phyloP scores from a whole-genome alignment of 345 rosid species.

The Theobroma cacao region DNA sequence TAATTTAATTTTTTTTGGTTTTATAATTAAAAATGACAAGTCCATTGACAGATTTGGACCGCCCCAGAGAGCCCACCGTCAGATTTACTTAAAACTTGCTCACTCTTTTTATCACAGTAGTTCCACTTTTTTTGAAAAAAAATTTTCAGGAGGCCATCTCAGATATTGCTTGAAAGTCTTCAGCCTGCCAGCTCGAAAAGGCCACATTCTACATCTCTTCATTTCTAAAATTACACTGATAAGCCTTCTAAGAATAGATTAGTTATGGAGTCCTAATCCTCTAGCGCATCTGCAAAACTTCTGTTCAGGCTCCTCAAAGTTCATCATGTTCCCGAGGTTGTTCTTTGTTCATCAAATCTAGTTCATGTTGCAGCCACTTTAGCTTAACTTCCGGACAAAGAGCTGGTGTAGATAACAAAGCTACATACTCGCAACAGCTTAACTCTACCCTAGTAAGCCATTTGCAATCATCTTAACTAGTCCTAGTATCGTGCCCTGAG shows the following conservation, averaged over 20 bases:
- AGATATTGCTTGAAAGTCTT: conserved; percentile 11
- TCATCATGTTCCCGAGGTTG: conserved; percentile 71
- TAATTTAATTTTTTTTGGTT: too few relatives aligned
- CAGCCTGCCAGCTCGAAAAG: conserved; percentile 1
- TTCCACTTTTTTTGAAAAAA: too few relatives aligned
- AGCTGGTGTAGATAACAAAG: conserved; percentile 69
- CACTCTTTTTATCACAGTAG: too few relatives aligned
- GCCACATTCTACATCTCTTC: conserved; percentile 9
- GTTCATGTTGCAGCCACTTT: conserved; percentile 68
- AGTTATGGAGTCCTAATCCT: conserved; percentile 17
- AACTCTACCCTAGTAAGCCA: too few relatives aligned
- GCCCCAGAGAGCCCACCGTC: too few relatives aligned
- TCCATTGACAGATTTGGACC: too few relatives aligned
- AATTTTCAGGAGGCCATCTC: neutral
- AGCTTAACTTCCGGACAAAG: conserved; percentile 73
- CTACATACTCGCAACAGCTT: too few relatives aligned
- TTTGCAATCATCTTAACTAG: too few relatives aligned
- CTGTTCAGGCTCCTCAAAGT: conserved; percentile 34
- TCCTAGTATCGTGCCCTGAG: too few relatives aligned
- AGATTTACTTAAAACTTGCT: too few relatives aligned
- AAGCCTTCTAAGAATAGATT: neutral
- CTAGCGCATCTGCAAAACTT: conserved; percentile 5
- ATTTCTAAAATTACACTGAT: neutral
- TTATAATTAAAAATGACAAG: too few relatives aligned
- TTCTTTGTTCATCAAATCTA: conserved; percentile 58